phyloP scores from a whole-genome alignment of 768 basidiomycete genomes.

The Melanogaster broomeanus region DNA sequence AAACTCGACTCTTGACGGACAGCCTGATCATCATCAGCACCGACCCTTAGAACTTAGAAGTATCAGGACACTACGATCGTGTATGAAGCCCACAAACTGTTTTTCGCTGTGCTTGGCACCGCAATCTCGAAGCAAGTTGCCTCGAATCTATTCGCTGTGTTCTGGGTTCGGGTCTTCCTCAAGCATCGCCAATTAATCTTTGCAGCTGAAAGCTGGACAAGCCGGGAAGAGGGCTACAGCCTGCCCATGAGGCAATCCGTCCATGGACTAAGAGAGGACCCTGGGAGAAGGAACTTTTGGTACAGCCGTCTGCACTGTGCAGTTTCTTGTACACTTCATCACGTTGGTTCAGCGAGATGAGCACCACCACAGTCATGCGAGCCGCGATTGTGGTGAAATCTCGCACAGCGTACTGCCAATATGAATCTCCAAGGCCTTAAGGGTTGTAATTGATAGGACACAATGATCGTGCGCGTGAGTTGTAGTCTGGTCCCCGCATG shows the following conservation, averaged over 20 bases:
- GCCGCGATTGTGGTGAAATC: neutral
- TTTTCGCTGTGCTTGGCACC: constrained; percentile 9
- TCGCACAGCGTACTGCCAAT: neutral
- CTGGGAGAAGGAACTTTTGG: neutral
- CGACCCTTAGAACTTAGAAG: neutral
- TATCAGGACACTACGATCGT: constrained; percentile 11
- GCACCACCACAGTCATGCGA: neutral
- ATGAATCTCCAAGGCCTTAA: neutral
- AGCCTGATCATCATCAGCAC: too few relatives aligned
- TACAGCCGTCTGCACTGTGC: neutral
- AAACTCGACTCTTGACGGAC: too few relatives aligned
- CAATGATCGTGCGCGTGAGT: neutral
- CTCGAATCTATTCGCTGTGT: constrained; percentile 2
- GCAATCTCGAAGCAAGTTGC: neutral
- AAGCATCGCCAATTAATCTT: constrained; percentile 17
- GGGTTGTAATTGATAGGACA: neutral
- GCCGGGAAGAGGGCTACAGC: neutral
- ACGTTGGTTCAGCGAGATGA: neutral
- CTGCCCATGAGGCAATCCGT: too few relatives aligned
- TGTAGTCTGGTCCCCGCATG: neutral
- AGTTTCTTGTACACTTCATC: neutral
- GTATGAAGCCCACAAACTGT: constrained; percentile 20
- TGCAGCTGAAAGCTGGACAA: neutral
- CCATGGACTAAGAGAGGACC: neutral
- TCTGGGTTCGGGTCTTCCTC: constrained; percentile 11